Evolutionary conservation across 2,329 filamentous ascomycete genomes (phyloP).

Genomic region (Alternaria brassicicola): DNA sequence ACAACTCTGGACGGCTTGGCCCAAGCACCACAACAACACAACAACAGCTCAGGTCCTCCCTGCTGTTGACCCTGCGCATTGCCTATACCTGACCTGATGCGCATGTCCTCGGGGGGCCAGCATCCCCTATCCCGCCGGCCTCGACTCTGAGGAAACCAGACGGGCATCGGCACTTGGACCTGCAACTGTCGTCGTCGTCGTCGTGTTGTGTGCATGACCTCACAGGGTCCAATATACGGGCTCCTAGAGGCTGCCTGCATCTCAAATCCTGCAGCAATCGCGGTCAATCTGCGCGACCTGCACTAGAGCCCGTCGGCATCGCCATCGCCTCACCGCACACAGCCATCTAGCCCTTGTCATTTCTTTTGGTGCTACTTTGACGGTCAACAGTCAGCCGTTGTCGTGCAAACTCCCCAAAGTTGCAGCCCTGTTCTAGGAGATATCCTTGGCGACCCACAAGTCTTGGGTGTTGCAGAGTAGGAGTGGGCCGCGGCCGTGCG

Average conservation of each 20-base stretch:
- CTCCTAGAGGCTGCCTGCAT: slow-evolving; percentile 2
- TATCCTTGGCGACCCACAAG: slow-evolving; percentile 5
- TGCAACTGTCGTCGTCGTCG: slow-evolving; percentile 7
- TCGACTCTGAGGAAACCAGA: slow-evolving; percentile 12
- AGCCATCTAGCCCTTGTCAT: background rate
- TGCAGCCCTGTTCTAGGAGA: background rate
- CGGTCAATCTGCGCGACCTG: background rate
- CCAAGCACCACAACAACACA: slow-evolving; percentile 26
- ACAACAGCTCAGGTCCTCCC: slow-evolving; percentile 15
- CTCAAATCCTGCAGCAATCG: background rate
- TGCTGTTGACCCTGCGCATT: slow-evolving; percentile 5
- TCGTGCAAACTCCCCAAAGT: background rate
- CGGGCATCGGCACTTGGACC: background rate
- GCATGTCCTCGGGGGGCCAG: slow-evolving; percentile 3
- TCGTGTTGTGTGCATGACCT: slow-evolving; percentile 31
- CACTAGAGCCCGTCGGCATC: slow-evolving; percentile 4
- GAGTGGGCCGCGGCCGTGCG: background rate
- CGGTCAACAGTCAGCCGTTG: background rate
- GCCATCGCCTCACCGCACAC: background rate
- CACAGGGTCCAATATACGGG: slow-evolving; percentile 29
- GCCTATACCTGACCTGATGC: slow-evolving; percentile 10
- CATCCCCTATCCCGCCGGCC: background rate
- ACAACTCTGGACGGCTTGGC: slow-evolving; percentile 32
- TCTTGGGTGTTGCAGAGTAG: background rate
- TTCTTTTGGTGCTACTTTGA: background rate